Base-by-base conservation (phyloP, 1,139 yeast genomes). In the Geotrichum australiense region DNA sequence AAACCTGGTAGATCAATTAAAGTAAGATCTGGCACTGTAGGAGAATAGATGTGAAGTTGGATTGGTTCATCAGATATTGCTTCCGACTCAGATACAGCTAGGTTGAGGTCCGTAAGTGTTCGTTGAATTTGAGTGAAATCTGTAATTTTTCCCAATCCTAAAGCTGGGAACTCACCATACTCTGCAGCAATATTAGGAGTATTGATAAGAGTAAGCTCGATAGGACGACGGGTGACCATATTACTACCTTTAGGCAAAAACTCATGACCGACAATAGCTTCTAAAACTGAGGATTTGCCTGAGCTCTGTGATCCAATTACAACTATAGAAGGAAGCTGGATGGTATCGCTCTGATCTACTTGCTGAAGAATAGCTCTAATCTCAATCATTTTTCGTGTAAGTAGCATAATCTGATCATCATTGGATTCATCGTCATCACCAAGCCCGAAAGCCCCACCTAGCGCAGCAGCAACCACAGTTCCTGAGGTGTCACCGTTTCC, bases 221-320 rank as follows among this genome's bases (percentile, higher is more conserved):
- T 87, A 1, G 97, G 97, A 54, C 97, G 74, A 60, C 96, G 74
- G 0, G 97, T 89, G 18, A 89, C 96, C 96, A 89, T 89, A 58
- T 89, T 89, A 35, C 82, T 76, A 21, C 97, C 97, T 62, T 89
- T 89, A 22, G 97, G 97, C 46, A 89, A 66, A 54, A 89, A 89
- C 56, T 89, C 96, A 53, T 83, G 94, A 10, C 97, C 97, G 1
- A 89, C 97, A 47, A 89, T 82, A 12, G 95, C 77, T 59, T 89
- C 97, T 46, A 89, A 70, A 1, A 89, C 97, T 0, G 96, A 87
- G 0, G 96, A 84, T 61, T 89, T 89, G 41, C 99, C 99, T 39
- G 96, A 85, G 8, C 96, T 84, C 65, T 93, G 98, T 1, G 98
- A 91, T 0, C 99, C 98, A 51, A 93, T 77, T 1, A 93, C 98